Conservation (phyloP, 2,329 filamentous ascomycete species). For the Fusarium brevicatenulatum region DNA sequence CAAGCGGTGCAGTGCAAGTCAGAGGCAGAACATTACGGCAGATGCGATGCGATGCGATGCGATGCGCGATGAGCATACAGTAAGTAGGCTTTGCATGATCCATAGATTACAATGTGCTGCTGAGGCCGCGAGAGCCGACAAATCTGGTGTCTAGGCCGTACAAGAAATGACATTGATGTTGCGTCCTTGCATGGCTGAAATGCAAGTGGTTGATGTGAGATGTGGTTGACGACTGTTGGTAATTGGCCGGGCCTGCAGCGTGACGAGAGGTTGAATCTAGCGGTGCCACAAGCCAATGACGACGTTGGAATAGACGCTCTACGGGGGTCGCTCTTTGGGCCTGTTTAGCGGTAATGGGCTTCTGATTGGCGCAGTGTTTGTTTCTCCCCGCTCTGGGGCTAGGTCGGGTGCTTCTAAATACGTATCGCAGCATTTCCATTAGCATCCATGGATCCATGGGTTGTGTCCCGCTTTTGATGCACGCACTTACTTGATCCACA, state of each 20-base stretch:
- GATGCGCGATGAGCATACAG: conserved; percentile 16
- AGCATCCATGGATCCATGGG: neutral
- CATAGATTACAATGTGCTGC: conserved; percentile 32
- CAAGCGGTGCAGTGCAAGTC: conserved; percentile 24
- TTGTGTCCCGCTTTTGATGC: conserved; percentile 15
- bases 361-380: conserved; percentile 32
- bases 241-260: conserved; percentile 41
- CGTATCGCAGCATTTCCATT: conserved; percentile 10
- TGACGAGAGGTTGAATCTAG: conserved; percentile 36
- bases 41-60: conserved; percentile 22
- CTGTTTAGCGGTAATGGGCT: conserved; percentile 17
- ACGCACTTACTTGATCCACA: conserved; percentile 37
- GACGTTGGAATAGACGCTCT: conserved; percentile 40
- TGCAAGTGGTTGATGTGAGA: conserved; percentile 17
- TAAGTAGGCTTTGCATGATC: conserved; percentile 36
- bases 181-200: conserved; percentile 32
- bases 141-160: conserved; percentile 12
- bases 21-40: conserved; percentile 32
- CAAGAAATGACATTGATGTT: conserved; percentile 10
- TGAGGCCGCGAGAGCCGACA: conserved; percentile 11
- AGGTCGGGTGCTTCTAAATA: conserved; percentile 27
- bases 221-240: conserved; percentile 18
- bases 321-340: conserved; percentile 11
- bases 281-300: conserved; percentile 41
- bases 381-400: conserved; percentile 20